Conservation (phyloP, 1,139 yeast genomes). For the Geotrichum cucujoidarum region DNA sequence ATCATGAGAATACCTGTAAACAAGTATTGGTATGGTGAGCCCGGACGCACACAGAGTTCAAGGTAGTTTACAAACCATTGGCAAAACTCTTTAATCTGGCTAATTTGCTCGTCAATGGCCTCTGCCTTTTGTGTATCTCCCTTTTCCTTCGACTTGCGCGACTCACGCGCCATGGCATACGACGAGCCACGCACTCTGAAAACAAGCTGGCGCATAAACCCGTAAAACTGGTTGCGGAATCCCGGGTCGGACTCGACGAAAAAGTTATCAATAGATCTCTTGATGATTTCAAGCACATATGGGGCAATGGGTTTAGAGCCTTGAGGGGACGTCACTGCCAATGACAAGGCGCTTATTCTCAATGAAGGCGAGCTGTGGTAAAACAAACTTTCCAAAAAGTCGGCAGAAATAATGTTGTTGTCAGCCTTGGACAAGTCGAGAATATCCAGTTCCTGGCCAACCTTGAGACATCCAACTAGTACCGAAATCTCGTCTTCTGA, state of each 20-base stretch:
- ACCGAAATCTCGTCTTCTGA: slow-evolving; percentile 38
- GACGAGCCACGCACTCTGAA: slow-evolving; percentile 63
- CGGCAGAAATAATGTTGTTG: slow-evolving; percentile 38
- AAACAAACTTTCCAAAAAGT: slow-evolving; percentile 41
- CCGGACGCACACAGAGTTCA: slow-evolving; percentile 50
- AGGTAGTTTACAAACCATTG: slow-evolving; percentile 43
- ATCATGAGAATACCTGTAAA: slow-evolving; percentile 51
- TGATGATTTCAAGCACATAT: slow-evolving; percentile 43
- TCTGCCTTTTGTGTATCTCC: slow-evolving; percentile 20
- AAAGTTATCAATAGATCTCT: slow-evolving; percentile 43
- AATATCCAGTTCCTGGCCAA: slow-evolving; percentile 59
- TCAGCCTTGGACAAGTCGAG: slow-evolving; percentile 48
- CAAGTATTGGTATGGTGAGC: slow-evolving; percentile 62
- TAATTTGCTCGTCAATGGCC: slow-evolving; percentile 21
- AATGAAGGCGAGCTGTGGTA: slow-evolving; percentile 44
- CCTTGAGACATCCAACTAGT: slow-evolving; percentile 53
- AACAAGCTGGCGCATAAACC: slow-evolving; percentile 56
- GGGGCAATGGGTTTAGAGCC: slow-evolving; percentile 52
- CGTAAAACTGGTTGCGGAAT: slow-evolving; percentile 57
- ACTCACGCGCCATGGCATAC: slow-evolving; percentile 50
- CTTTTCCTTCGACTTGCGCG: slow-evolving; percentile 34
- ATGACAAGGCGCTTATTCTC: slow-evolving; percentile 55
- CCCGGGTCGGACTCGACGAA: slow-evolving; percentile 64
- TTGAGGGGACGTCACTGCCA: slow-evolving; percentile 58
- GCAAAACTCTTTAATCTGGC: slow-evolving; percentile 40